These are phyloP conservation scores for Coemansia aciculifera DNA, from an alignment of 192 early-diverging fungal species.

Conservation along the genomic window DNA sequence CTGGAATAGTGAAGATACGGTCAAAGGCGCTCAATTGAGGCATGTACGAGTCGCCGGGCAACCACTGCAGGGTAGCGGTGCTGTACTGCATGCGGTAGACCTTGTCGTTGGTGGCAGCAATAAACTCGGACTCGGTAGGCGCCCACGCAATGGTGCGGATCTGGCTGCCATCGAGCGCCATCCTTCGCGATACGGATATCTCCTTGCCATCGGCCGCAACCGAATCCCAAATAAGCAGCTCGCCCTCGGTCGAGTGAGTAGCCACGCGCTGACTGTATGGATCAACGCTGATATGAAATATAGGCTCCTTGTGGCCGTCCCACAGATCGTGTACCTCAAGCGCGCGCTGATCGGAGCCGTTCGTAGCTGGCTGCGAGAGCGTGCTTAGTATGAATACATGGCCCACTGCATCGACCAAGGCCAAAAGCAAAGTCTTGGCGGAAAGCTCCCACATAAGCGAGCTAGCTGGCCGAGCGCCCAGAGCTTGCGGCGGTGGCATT, in stretches of 20 bases:
- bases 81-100: slow-evolving; percentile 42
- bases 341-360: not conserved
- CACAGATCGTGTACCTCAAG: slow-evolving; percentile 29
- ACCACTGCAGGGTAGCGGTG: slow-evolving; percentile 26
- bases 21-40: slow-evolving; percentile 37
- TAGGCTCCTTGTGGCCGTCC: slow-evolving; percentile 50
- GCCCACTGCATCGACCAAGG: slow-evolving; percentile 33
- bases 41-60: slow-evolving; percentile 25
- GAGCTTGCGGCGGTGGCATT: not conserved
- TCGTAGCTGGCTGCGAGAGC: not conserved
- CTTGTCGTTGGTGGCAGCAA: slow-evolving; percentile 40
- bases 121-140: slow-evolving; percentile 47
- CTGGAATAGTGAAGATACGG: slow-evolving; percentile 49
- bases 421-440: slow-evolving; percentile 2
- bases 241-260: slow-evolving; percentile 46
- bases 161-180: slow-evolving; percentile 42
- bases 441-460: slow-evolving; percentile 4
- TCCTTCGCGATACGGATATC: slow-evolving; percentile 26
- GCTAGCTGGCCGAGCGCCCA: not conserved
- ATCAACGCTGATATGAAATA: slow-evolving; percentile 56
- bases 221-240: slow-evolving; percentile 52
- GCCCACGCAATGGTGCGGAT: slow-evolving; percentile 55
- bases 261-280: slow-evolving; percentile 50
- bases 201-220: slow-evolving; percentile 10
- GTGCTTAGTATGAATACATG: slow-evolving; percentile 36